phyloP scores from a whole-genome alignment of 1,284 basidiomycete genomes.

The Phellinidium pouzarii region DNA sequence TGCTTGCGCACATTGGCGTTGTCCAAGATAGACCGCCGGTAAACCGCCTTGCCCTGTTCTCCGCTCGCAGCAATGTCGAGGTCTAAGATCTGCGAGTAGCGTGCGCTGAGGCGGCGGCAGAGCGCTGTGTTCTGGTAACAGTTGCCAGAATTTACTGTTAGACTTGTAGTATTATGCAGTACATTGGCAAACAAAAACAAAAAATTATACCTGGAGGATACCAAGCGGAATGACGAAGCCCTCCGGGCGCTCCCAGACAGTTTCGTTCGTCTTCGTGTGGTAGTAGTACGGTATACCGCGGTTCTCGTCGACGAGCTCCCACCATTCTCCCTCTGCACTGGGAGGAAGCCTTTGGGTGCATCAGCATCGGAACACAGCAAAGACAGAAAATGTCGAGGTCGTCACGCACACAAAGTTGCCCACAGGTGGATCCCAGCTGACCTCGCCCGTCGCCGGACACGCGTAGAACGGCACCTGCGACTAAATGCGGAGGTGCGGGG shows the following conservation, averaged over 20 bases:
- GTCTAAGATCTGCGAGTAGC: conserved; percentile 19
- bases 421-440: conserved; percentile 88
- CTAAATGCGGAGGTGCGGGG: conserved; percentile 32
- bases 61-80: neutral
- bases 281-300: conserved; percentile 86
- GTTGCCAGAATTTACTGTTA: neutral
- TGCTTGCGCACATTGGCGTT: neutral
- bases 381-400: neutral
- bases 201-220: conserved; percentile 64
- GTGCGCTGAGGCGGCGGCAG: conserved; percentile 50
- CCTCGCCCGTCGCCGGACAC: conserved; percentile 86
- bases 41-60: neutral
- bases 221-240: conserved; percentile 88
- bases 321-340: conserved; percentile 86
- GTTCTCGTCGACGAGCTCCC: conserved; percentile 82
- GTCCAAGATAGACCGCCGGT: conserved; percentile 7
- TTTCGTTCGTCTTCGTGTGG: conserved; percentile 82
- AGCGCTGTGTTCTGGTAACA: conserved; percentile 61
- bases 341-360: conserved; percentile 60
- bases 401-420: conserved; percentile 76
- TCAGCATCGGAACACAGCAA: neutral
- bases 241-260: conserved; percentile 81
- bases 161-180: neutral
- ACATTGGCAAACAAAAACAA: neutral
- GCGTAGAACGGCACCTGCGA: conserved; percentile 84